Evolutionary conservation across 805 yeast species (phyloP).

Genomic region (Wickerhamia fluorescens): DNA sequence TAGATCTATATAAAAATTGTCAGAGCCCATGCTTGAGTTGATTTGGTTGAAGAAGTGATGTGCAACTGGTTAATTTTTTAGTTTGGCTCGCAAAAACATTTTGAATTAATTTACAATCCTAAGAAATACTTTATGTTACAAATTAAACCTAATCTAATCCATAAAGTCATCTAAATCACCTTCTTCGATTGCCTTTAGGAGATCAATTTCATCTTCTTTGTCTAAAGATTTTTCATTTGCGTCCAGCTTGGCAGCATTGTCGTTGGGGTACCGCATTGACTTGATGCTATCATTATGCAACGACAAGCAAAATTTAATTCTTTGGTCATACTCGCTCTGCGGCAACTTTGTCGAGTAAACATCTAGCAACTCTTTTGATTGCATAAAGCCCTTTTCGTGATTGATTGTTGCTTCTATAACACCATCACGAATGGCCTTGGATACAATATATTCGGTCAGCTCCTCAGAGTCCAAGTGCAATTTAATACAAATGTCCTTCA

Average conservation of each 20-base stretch:
- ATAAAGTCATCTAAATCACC: slow-evolving; percentile 48
- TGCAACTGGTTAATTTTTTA: too few species aligned
- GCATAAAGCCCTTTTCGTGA: slow-evolving; percentile 87
- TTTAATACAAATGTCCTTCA: slow-evolving; percentile 89
- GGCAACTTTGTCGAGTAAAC: slow-evolving; percentile 85
- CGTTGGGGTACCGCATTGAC: slow-evolving; percentile 85
- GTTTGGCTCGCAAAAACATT: too few species aligned
- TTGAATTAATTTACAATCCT: too few species aligned
- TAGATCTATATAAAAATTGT: slow-evolving; percentile 12
- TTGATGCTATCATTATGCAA: slow-evolving; percentile 88
- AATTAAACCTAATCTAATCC: slow-evolving; percentile 31
- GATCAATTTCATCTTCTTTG: slow-evolving; percentile 35
- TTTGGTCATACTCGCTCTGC: slow-evolving; percentile 80
- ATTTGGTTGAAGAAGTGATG: too few species aligned
- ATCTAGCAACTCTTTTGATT: slow-evolving; percentile 79
- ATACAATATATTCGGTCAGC: slow-evolving; percentile 93
- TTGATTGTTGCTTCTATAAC: slow-evolving; percentile 93
- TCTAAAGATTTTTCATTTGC: slow-evolving; percentile 21
- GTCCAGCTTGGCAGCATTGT: slow-evolving; percentile 25
- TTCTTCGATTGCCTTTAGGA: slow-evolving; percentile 44
- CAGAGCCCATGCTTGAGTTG: slow-evolving; percentile 1
- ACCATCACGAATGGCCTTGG: slow-evolving; percentile 95
- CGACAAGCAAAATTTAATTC: slow-evolving; percentile 86
- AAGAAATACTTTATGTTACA: too few species aligned
- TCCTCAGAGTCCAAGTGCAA: slow-evolving; percentile 90